Conservation (phyloP, 345 rosid genomes). For the Sonneratia caseolaris region DNA sequence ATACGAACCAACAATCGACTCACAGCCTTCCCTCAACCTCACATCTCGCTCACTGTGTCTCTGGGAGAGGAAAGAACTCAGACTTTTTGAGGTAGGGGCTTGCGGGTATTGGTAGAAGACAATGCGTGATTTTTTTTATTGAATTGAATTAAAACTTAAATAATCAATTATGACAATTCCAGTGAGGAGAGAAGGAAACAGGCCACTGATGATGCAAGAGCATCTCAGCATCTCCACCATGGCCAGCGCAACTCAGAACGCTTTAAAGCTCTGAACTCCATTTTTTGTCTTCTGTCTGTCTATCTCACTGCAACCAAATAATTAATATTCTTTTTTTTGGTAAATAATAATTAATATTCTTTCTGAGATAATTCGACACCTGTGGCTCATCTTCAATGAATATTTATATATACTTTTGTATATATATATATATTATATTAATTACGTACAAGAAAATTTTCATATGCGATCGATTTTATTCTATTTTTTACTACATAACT, state of each 20-base stretch:
- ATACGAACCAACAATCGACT: neutral
- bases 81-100: neutral
- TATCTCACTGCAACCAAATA: neutral
- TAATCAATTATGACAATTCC: neutral
- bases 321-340: too few relatives aligned
- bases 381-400: too few relatives aligned
- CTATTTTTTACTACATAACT: too few relatives aligned
- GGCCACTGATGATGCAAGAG: neutral
- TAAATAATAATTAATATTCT: too few relatives aligned
- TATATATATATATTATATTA: too few relatives aligned
- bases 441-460: too few relatives aligned
- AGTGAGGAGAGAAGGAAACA: neutral
- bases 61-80: neutral
- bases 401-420: too few relatives aligned
- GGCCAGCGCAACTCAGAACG: neutral
- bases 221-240: neutral
- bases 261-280: neutral
- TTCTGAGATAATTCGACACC: too few relatives aligned
- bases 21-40: neutral
- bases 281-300: neutral
- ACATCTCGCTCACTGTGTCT: neutral
- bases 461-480: too few relatives aligned
- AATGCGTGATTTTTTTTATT: neutral
- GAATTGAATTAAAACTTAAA: neutral
- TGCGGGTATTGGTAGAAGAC: neutral